phyloP scores from a whole-genome alignment of 2,329 filamentous ascomycete genomes.

The Zasmidium cellare region DNA sequence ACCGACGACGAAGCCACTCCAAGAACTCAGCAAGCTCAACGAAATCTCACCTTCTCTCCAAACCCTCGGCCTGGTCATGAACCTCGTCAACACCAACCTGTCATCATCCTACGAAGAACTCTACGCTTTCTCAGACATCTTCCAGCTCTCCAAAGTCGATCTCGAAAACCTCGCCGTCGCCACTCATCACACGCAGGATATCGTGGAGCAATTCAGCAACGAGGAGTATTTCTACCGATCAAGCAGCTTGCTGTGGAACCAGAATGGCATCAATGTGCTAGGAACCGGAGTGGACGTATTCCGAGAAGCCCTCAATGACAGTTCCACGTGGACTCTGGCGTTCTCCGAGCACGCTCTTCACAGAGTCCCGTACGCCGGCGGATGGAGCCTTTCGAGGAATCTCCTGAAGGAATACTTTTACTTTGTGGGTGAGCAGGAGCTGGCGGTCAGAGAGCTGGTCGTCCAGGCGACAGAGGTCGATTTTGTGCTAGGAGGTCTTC shows the following conservation, averaged over 20 bases:
- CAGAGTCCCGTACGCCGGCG: conserved; percentile 1
- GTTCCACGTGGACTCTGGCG: not conserved
- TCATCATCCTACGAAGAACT: conserved; percentile 2
- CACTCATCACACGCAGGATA: not conserved
- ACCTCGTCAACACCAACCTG: conserved; percentile 9
- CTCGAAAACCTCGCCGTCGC: not conserved
- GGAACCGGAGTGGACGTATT: not conserved
- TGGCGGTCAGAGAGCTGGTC: conserved; percentile 1
- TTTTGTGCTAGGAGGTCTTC: not conserved
- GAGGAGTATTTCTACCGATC: conserved; percentile 5
- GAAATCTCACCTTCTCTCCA: conserved; percentile 8
- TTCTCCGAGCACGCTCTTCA: not conserved
- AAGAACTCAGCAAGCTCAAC: conserved; percentile 9
- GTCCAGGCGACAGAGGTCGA: not conserved
- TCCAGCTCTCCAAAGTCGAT: not conserved
- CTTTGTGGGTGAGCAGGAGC: conserved; percentile 3
- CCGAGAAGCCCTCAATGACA: not conserved
- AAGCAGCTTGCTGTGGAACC: not conserved
- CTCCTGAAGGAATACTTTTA: conserved; percentile 6
- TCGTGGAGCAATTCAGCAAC: conserved; percentile 9
- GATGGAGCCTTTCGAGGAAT: conserved; percentile 3
- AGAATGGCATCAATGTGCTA: not conserved
- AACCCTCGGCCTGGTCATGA: conserved; percentile 12
- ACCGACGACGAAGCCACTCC: not conserved
- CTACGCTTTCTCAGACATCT: not conserved